Evolutionary conservation across 108 stramenopile species (phyloP), one percentile per base, ranked within the genome.

Genomic region (Skeletonema tropicum): DNA sequence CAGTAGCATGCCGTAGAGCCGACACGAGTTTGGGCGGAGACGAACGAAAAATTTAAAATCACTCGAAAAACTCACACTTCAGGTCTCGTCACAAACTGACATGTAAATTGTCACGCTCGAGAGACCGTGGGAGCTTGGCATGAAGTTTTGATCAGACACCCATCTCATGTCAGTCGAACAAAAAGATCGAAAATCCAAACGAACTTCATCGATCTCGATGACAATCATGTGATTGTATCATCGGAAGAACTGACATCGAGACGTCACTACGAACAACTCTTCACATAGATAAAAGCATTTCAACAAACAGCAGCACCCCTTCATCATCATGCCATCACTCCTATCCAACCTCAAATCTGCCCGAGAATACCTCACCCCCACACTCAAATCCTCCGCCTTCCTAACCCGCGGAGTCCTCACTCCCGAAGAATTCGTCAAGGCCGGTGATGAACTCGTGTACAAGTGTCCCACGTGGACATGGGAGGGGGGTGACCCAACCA

Each of bases 391-490:
- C 52, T 90, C 92, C 21, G 93, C 90, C 64, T 97, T 98, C 80
- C 68, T 95, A 23, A 88, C 92, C 63, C 87, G 90, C 52, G 98
- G 98, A 8, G 96, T 97, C 10, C 76, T 98, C 59, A 98, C 98
- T 19, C 98, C 98, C 26, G 93, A 97, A 70, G 98, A 98, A 76
- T 97, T 96, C 75, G 89, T 97, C 30, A 57, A 57, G 14, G 97
- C 97, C 17, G 96, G 98, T 7, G 98, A 98, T 73, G 92, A 96
- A 74, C 79, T 98, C 9, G 95, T 97, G 35, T 90, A 84, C 74
- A 84, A 84, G 45, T 97, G 96, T 73, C 98, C 98, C 19, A 94
- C 96, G n/a, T 98, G 98, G 98, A 71, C 75, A 11, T 98, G 96
- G 97, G 92, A 94, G 71, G 32, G 60, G 5, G 94, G 94, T 42